Conservation (phyloP, 2,329 filamentous ascomycete genomes). For the Fusarium sp. region DNA sequence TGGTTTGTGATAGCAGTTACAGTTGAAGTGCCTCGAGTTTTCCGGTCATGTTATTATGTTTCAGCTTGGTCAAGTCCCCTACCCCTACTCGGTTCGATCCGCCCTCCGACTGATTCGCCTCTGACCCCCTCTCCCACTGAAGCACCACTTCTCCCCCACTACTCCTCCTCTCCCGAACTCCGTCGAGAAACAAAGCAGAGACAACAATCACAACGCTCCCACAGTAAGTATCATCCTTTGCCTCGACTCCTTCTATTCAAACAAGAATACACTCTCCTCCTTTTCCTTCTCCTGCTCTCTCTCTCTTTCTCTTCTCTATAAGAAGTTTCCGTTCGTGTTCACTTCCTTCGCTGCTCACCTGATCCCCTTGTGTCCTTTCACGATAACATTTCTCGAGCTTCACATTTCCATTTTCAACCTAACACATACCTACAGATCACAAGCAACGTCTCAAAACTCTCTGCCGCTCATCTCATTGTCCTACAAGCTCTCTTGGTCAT, state of each 20-base stretch:
- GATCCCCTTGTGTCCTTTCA: not conserved
- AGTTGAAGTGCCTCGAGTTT: not conserved
- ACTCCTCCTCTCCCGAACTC: not conserved
- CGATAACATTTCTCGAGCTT: not conserved
- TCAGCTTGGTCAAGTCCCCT: not conserved
- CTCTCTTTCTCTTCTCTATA: not conserved
- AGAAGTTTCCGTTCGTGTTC: not conserved
- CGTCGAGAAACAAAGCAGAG: conserved; percentile 5
- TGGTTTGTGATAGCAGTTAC: not conserved
- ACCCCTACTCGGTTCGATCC: not conserved
- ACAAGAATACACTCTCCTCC: not conserved
- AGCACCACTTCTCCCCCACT: conserved; percentile 5
- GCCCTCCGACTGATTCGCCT: not conserved
- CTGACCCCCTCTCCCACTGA: not conserved
- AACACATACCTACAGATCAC: not conserved
- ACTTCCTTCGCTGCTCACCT: not conserved
- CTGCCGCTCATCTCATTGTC: not conserved
- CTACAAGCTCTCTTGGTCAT: not conserved
- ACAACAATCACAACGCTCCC: not conserved
- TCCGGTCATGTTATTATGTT: conserved; percentile 6
- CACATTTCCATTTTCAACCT: not conserved
- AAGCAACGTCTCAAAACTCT: not conserved
- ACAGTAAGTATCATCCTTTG: not conserved
- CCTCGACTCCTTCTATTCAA: not conserved
- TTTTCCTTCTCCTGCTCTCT: not conserved